Evolutionary conservation across 306 rosid genomes (phyloP), one percentile per base, ranked within the genome.

Genomic region (Dalbergia cultrata): DNA sequence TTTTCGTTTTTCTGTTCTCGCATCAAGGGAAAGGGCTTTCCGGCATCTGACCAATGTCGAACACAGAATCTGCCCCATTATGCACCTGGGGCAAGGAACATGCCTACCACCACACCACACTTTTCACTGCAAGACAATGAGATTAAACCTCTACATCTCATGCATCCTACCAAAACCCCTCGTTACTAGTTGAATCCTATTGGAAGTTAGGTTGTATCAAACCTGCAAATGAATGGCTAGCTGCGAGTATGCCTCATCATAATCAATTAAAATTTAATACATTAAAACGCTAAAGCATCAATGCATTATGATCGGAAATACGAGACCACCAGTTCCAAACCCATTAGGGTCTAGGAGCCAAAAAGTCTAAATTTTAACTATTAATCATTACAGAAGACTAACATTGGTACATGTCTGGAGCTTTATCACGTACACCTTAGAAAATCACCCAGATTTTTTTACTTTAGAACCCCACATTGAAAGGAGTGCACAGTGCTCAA

Each of bases 311-410:
- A 52, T 2, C 33, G 39, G 74, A 13, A 37, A 66, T 0, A 53
- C 18, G 57, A 31, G 73, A 53, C 47, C 60, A 47, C 18, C 33
- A 2, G 66, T 76, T 57, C 67, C 66, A 56, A 72, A 65, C 75
- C 56, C 43, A 35, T 57, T 7, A 17, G 60, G 62, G 67, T 10
- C 19, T 11, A 68, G 45, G 11, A 54, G 7, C 17, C 41, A 56
- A 33, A 17, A 9, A 4, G 22, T 66, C 61, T 69, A 68, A 50
- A 68, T 21, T 13, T 33, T 50, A 21, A 12, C 75, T 26, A 16
- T 70, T 8, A 13, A 9, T 31, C 16, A 9, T 43, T 8, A 7
- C 75, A 70, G 7, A 49, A 49, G 41, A 69, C 65, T 4, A 22
- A 69, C 22, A 13, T 49, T 19, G 66, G 78, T 57, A 21, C 76